phyloP scores from a whole-genome alignment of 139 green algal species.

The Tetraselmis chui region DNA sequence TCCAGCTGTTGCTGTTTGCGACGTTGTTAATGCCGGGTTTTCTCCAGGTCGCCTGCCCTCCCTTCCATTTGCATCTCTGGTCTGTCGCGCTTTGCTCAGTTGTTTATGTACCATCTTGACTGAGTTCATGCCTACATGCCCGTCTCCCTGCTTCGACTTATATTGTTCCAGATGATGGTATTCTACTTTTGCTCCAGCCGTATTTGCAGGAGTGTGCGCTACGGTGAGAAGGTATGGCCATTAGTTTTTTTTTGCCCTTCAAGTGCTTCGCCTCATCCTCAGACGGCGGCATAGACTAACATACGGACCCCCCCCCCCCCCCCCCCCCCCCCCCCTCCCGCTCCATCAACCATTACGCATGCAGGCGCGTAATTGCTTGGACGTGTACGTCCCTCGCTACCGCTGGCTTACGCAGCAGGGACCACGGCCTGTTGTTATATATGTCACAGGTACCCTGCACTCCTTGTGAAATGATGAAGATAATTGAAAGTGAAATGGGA shows the following conservation, averaged over 20 bases:
- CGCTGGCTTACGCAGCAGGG: constrained; percentile 10
- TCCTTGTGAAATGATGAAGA: not conserved
- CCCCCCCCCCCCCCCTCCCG: too few relatives aligned
- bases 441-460: constrained; percentile 59
- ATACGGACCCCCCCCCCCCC: too few relatives aligned
- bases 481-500: too few relatives aligned
- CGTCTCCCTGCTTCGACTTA: not conserved
- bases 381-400: constrained; percentile 69
- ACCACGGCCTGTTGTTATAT: constrained; percentile 70
- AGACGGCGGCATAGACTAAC: too few relatives aligned
- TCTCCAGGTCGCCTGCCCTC: constrained; percentile 22
- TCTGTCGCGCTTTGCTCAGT: not conserved
- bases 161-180: constrained; percentile 30
- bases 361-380: constrained; percentile 71
- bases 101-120: not conserved
- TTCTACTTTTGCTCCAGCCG: constrained; percentile 76
- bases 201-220: constrained; percentile 59
- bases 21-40: constrained; percentile 52
- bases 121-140: not conserved
- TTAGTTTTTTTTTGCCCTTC: too few relatives aligned
- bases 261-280: too few relatives aligned
- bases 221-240: constrained; percentile 57
- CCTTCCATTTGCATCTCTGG: not conserved
- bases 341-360: too few relatives aligned
- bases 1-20: constrained; percentile 41